These are phyloP conservation scores for Protea cynaroides DNA, from an alignment of 164 flowering plant genomes.

Conservation along the genomic window DNA sequence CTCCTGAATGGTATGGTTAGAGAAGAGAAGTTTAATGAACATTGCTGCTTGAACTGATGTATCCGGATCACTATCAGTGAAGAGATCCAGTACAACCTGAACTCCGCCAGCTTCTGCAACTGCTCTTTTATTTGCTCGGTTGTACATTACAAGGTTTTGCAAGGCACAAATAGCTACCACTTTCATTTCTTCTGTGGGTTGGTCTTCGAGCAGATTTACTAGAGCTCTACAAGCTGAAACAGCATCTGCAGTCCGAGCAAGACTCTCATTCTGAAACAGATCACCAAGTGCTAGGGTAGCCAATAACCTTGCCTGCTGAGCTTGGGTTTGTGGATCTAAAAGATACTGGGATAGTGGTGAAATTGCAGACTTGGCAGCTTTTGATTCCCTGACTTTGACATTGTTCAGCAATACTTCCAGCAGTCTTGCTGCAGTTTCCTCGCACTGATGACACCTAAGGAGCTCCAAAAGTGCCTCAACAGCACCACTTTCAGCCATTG, in stretches of 20 bases:
- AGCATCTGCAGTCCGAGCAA: constrained; percentile 64
- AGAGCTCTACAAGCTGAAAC: constrained; percentile 81
- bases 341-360: constrained; percentile 70
- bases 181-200: constrained; percentile 86
- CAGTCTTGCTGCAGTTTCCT: constrained; percentile 68
- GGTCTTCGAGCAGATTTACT: constrained; percentile 75
- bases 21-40: constrained; percentile 60
- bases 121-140: constrained; percentile 74
- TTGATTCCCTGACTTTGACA: constrained; percentile 68
- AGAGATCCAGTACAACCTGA: constrained; percentile 69
- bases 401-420: constrained; percentile 66
- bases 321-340: constrained; percentile 77
- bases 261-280: constrained; percentile 68
- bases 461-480: constrained; percentile 74
- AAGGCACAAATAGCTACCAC: constrained; percentile 77
- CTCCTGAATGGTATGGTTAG: constrained; percentile 54
- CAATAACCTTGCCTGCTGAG: constrained; percentile 63
- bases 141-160: constrained; percentile 79
- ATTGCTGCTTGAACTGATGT: constrained; percentile 80
- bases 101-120: constrained; percentile 90
- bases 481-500: constrained; percentile 89
- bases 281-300: constrained; percentile 81
- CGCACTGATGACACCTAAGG: constrained; percentile 69
- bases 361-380: constrained; percentile 60
- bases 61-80: constrained; percentile 64